Evolutionary conservation across 495 filamentous ascomycete genomes (phyloP), one percentile per base, ranked within the genome.

Genomic region (Hypomontagnella monticulosa): DNA sequence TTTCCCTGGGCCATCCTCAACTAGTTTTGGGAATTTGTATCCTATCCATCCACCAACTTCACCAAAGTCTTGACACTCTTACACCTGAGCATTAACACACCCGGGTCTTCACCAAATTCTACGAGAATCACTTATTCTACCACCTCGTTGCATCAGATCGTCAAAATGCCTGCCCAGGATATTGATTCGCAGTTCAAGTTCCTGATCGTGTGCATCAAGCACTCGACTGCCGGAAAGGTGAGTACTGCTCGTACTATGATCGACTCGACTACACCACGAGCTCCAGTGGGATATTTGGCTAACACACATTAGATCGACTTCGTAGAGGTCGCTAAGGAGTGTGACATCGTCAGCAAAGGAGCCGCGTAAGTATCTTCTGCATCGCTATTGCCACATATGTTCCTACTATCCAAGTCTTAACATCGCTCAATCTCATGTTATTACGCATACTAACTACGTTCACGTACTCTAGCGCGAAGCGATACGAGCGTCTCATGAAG

Each of bases 401-500:
- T 15, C 9, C 20, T 16, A 27, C 19, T 27, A 40, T 52, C 34
- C 34, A 53, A 20, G 14, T 12, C 10, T 14, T 19, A 4, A 12
- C 23, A 33, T 30, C 6, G 6, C 12, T 5, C 10, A 33, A 19
- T 16, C 0, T 27, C 43, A n/a, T 12, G n/a, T 7, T 12, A 3
- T 5, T 16, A 18, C 42, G 12, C 51, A 27, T 30, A 36, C 42
- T 62, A 53, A 62, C 11, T 20, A 15, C 11, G 19, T 19, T 32
- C 12, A 32, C 18, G 10, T 32, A n/a, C 15, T 38, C 18, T 48
- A 89, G 87, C 1, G 84, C 86, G 12, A 89, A 89, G 70, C 80
- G 88, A 47, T 90, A 87, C 60, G 85, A 87, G 74, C 81, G 88
- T 1, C 80, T 90, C 40, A 78, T 88, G 72, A 87, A 87, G 67